Evolutionary conservation across 116 monocot genomes (phyloP).

Genomic region (Cymodocea nodosa): DNA sequence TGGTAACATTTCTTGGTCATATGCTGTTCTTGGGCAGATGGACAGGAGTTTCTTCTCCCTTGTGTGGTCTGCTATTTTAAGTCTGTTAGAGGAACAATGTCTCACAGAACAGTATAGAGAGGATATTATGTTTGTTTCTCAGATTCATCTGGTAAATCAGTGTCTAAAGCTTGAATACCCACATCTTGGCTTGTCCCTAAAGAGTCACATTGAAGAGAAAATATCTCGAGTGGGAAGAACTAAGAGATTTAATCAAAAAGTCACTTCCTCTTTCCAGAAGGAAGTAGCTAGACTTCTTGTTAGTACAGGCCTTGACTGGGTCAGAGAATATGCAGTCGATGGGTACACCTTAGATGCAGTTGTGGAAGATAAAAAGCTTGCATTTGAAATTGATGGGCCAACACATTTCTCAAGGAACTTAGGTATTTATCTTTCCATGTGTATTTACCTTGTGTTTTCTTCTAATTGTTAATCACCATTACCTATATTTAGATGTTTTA

Average conservation of each 20-base stretch:
- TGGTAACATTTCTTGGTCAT: conserved; percentile 88
- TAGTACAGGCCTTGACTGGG: conserved; percentile 84
- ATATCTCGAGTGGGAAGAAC: conserved; percentile 58
- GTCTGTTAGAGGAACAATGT: conserved; percentile 37
- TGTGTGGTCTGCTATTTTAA: conserved; percentile 52
- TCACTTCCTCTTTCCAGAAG: conserved; percentile 88
- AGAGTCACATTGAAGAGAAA: conserved; percentile 58
- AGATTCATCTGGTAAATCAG: conserved; percentile 69
- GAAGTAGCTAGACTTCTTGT: conserved; percentile 78
- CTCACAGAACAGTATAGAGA: conserved; percentile 77
- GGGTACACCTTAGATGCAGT: conserved; percentile 93
- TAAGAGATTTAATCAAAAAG: conserved; percentile 83
- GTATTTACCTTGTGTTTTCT: neutral
- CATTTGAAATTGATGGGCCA: conserved; percentile 95
- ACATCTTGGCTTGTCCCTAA: conserved; percentile 51
- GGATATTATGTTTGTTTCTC: conserved; percentile 83
- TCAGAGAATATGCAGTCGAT: conserved; percentile 60
- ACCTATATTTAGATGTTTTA: neutral
- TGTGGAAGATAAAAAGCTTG: conserved; percentile 61
- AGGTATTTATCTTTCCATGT: conserved; percentile 19
- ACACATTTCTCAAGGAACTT: conserved; percentile 94
- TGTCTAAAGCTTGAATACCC: conserved; percentile 80
- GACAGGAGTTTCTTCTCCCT: conserved; percentile 58
- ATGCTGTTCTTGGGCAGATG: conserved; percentile 74
- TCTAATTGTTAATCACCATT: neutral